A percentile compares a stretch with the other conserved stretches of the same genome.
phyloP scores from a whole-genome alignment of 257 asterid genomes.

The Leonotis leonurus region DNA sequence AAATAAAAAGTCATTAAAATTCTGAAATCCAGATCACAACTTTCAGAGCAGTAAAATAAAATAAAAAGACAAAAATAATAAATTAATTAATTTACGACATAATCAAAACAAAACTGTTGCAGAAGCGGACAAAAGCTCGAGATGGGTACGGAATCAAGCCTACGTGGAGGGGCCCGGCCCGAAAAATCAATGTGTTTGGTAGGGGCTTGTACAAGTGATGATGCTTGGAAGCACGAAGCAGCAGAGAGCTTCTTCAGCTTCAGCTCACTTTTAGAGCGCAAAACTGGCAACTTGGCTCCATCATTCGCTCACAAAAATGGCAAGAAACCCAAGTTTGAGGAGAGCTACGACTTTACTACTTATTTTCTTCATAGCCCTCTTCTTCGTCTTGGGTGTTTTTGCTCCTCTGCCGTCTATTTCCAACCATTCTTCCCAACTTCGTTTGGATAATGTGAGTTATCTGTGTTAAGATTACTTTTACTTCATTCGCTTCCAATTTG shows the following conservation, averaged over 20 bases:
- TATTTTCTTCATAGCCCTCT: constrained; percentile 30
- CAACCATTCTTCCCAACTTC: constrained; percentile 23
- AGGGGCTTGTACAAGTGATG: not conserved
- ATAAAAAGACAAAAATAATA: no score
- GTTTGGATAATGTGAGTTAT: constrained; percentile 25
- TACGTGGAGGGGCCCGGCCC: not conserved
- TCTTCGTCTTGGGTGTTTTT: constrained; percentile 39
- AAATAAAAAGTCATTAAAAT: no score
- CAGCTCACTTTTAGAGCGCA: constrained; percentile 11
- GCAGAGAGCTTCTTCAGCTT: constrained; percentile 22
- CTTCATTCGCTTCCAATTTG: not conserved
- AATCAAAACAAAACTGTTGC: no score
- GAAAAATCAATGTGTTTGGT: no score
- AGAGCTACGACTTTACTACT: constrained; percentile 16
- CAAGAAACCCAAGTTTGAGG: constrained; percentile 24
- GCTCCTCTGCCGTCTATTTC: constrained; percentile 58
- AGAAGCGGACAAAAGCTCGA: no score
- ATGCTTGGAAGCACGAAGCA: not conserved
- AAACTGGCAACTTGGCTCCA: constrained; percentile 17
- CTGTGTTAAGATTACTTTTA: not conserved
- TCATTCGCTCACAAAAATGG: constrained; percentile 32
- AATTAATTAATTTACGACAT: no score
- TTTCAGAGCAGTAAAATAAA: no score
- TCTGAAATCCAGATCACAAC: no score
- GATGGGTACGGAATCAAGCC: not conserved